Evolutionary conservation across 805 yeast species (phyloP).

Genomic region (Wickerhamomyces bisporus): DNA sequence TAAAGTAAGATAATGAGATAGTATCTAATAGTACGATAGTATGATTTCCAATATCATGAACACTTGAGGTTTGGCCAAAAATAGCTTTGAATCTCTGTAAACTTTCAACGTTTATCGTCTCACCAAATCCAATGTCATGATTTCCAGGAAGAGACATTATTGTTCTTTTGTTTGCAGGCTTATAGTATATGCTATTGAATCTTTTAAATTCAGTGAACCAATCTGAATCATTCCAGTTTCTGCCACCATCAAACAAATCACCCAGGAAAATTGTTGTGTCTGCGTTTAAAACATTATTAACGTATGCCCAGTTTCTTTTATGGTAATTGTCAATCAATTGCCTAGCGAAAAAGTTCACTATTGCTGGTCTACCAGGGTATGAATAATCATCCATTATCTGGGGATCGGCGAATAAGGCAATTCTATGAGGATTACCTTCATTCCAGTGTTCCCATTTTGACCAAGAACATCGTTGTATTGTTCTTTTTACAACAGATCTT

Average conservation of each 20-base stretch:
- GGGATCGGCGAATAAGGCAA: slow-evolving; percentile 83
- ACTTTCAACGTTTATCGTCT: slow-evolving; percentile 53
- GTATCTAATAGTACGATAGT: slow-evolving; percentile 76
- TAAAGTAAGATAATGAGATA: slow-evolving; percentile 67
- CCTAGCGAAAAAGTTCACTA: slow-evolving; percentile 50
- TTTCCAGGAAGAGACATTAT: slow-evolving; percentile 73
- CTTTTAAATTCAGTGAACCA: slow-evolving; percentile 73
- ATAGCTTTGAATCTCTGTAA: slow-evolving; percentile 57
- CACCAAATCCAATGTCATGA: slow-evolving; percentile 94
- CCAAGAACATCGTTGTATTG: slow-evolving; percentile 56
- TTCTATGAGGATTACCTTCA: slow-evolving; percentile 36
- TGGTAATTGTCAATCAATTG: slow-evolving; percentile 72
- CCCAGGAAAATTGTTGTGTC: slow-evolving; percentile 79
- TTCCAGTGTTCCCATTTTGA: slow-evolving; percentile 59
- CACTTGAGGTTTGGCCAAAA: slow-evolving; percentile 67
- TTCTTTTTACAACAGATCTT: slow-evolving; percentile 40
- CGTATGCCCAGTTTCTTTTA: slow-evolving; percentile 62
- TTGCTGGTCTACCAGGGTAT: slow-evolving; percentile 63
- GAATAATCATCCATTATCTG: slow-evolving; percentile 88
- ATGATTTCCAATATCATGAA: slow-evolving; percentile 57
- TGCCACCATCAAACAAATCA: slow-evolving; percentile 91
- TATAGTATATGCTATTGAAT: slow-evolving; percentile 63
- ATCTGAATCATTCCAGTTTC: slow-evolving; percentile 69
- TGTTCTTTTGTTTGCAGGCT: slow-evolving; percentile 39
- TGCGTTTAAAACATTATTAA: slow-evolving; percentile 60